Evolutionary conservation across 2,329 filamentous ascomycete species (phyloP), one percentile per base, ranked within the genome.

Genomic region (Tolypocladium sp.): DNA sequence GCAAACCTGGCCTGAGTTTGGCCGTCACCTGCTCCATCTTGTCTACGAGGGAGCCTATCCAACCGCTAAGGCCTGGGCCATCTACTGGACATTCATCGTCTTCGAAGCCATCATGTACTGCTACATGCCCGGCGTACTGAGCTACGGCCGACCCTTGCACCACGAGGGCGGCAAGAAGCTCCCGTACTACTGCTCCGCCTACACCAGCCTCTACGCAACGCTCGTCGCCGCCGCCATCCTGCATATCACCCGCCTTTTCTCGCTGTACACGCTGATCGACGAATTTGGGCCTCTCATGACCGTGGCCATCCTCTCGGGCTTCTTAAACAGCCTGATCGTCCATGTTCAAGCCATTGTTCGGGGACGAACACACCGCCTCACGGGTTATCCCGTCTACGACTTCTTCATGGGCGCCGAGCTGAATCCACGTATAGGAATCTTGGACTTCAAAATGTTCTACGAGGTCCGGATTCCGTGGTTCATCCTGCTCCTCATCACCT

Each of bases 391-490:
- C 52, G 77, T 93, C 67, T 93, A 94, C 72, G 91, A 95, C 76
- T 94, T 94, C 76, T 94, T 93, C 79, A 92, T 94, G 85, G 91
- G 91, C 57, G 88, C 89, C 12, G 90, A 95, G 76, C 79, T 94
- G 59, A 94, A 94, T 76, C 91, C 91, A 4, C 83, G 91, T 64
- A 83, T 94, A 70, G 88, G 86, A 57, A 87, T 91, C 65, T 76
- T 95, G 56, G 90, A 95, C 74, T 91, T 94, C 77, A 95, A 94
- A 78, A 94, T 95, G 91, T 96, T 96, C 77, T 93, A 91, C 69
- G 92, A 96, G 73, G 91, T 96, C 62, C 88, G 92, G 65, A 83
- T 96, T 63, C 92, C 92, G 41, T 96, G 92, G 92, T 96, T 87
- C 75, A 92, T 95, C 65, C 82, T 96, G 53, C 87, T 95, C 68